These are phyloP conservation scores for Cynanchum wilfordii DNA, from an alignment of 257 asterid genomes.

Conservation along the genomic window DNA sequence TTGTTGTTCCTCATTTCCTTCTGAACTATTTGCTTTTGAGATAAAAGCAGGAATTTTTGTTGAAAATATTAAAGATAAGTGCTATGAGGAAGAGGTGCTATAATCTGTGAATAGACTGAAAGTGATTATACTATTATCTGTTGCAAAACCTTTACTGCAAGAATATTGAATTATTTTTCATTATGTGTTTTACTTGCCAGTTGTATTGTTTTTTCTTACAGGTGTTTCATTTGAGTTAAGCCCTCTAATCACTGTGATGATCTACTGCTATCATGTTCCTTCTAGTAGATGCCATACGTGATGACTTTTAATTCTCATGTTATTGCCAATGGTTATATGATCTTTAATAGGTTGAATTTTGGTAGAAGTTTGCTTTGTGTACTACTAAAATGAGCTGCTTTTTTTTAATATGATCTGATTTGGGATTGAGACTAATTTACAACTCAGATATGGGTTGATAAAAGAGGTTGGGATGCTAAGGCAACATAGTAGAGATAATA, in stretches of 20 bases:
- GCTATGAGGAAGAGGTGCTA: not conserved
- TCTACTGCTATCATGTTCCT: not conserved
- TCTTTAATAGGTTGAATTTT: not conserved
- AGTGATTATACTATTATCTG: not conserved
- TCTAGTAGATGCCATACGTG: not conserved
- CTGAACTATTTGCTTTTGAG: not conserved
- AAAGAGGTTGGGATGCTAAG: not conserved
- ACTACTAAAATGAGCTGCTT: not conserved
- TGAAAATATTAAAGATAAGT: not conserved
- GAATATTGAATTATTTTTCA: not conserved
- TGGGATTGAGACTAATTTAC: not conserved
- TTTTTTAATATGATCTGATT: not conserved
- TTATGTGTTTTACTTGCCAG: not conserved
- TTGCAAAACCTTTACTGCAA: not conserved
- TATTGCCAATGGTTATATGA: not conserved
- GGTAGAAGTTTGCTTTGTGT: not conserved
- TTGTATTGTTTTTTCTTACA: not conserved
- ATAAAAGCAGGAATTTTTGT: not conserved
- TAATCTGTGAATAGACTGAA: not conserved
- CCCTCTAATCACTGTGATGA: not conserved
- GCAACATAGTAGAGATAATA: not conserved
- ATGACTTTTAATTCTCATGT: not conserved
- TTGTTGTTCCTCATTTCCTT: not conserved
- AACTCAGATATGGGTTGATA: not conserved
- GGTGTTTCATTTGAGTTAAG: not conserved